Evolutionary conservation across 345 rosid species (phyloP), one percentile per base, ranked within the genome.

Genomic region (Eucalyptus regnans): DNA sequence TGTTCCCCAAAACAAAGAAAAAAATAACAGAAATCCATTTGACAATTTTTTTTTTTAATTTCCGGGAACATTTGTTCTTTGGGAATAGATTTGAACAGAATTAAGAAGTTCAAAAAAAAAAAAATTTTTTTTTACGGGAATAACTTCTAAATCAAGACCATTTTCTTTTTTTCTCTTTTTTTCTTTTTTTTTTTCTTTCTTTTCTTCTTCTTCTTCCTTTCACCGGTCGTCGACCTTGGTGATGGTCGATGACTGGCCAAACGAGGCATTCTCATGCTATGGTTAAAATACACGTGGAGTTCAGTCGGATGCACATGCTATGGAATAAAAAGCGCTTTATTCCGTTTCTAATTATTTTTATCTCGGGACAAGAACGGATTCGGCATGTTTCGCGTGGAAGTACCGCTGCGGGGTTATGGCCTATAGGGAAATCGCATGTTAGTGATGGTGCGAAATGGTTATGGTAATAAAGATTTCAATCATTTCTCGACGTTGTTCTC

Each of bases 91-190:
- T 52, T 52, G 23, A 52, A 52, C 4, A 17, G 1, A 51, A 52
- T 17, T 52, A 52, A 52, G 9, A 52, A 52, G 54, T 51, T 51
- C 1, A 51, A 51, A 51, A n/a, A n/a, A n/a, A n/a, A n/a, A n/a
- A n/a, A n/a, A n/a, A n/a, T n/a, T n/a, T n/a, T 15, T 50, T 20
- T 51, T 51, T 8, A 16, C 0, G 1, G 0, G 4, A 51, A 51
- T 51, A 51, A 51, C 22, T 51, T 51, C 54, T 17, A 51, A 51
- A 51, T 16, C 54, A 16, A 18, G 54, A 8, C 8, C 54, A 51
- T 51, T 51, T 50, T 6, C 4, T 50, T 1, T 4, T 14, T 37
- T 37, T 37, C 37, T 37, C 4, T 37, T 37, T 37, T 37, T 37
- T 37, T 37, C 37, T 2, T 6, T 51, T 15, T 50, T 51, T 50